Evolutionary conservation across 768 basidiomycete genomes (phyloP), one percentile per base, ranked within the genome.

Genomic region (Lactifluus rugatus): DNA sequence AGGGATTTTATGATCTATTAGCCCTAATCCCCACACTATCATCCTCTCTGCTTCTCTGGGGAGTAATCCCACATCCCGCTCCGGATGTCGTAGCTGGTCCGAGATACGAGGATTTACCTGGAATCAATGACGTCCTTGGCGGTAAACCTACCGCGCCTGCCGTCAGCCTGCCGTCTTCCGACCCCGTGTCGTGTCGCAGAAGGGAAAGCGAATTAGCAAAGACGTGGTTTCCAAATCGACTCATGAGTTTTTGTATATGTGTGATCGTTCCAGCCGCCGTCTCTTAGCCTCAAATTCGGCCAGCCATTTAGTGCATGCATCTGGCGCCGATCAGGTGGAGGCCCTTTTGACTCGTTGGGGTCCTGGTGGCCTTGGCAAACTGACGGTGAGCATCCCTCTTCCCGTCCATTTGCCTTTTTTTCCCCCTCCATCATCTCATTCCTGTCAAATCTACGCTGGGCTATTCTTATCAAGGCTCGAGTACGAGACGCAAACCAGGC

Each of bases 241-340:
- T n/a, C n/a, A 87, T 78, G 21, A 84, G 82, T 63, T 93, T 93
- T 69, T 89, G 90, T 94, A 76, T 71, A 89, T 82, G 50, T 64
- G 57, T 48, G 54, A 55, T 45, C 53, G 36, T 42, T 52, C 28
- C 9, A 31, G 6, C 56, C 54, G 60, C 65, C 63, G 48, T 54
- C 42, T 57, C 37, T 50, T 57, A 39, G 57, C 25, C 56, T 39
- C 39, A 58, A 60, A 65, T 66, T 60, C 66, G 69, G 54, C 52
- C 68, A 93, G 91, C 53, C 92, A 95, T 74, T 78, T 92, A 62
- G 84, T 93, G 10, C 92, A 94, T 73, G 91, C 93, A 31, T 92
- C 89, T 57, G 89, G 93, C 72, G 89, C 86, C 13, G 88, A 89
- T 72, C 89, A 94, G 69, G 81, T 88, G 34, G 88, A 89, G 70